phyloP scores from a whole-genome alignment of 257 asterid species.

The Solanum habrochaites region DNA sequence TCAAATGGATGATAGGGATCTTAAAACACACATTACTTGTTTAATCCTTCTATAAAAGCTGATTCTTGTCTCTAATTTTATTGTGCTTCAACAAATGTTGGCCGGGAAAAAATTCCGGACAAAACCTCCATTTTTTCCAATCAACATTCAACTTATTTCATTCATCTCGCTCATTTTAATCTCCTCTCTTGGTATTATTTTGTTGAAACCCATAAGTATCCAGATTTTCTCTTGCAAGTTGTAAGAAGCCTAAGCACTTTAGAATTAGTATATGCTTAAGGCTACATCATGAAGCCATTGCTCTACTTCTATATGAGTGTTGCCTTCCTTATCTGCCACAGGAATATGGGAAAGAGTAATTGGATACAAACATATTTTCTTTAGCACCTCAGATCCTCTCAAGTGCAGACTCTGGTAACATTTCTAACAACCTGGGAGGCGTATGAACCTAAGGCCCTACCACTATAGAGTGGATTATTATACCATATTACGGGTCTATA shows the following conservation, averaged over 20 bases:
- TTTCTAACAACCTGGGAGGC: neutral
- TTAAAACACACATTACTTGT: neutral
- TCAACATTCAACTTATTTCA: neutral
- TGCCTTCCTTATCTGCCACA: neutral
- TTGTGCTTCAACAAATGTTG: neutral
- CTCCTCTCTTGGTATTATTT: neutral
- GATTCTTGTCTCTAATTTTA: neutral
- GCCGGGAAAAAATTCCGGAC: neutral
- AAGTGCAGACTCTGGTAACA: neutral
- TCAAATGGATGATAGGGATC: neutral
- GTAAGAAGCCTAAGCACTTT: neutral
- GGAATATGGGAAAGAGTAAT: neutral
- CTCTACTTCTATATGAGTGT: neutral
- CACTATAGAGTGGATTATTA: neutral
- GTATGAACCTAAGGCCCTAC: constrained; percentile 1
- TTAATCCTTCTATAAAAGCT: neutral
- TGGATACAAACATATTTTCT: neutral
- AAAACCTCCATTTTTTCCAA: neutral
- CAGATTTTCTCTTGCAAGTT: neutral
- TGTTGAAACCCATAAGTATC: neutral
- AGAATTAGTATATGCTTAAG: neutral
- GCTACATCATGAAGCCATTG: neutral
- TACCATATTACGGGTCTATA: neutral
- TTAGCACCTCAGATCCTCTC: neutral
- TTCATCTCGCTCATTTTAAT: neutral